phyloP scores from a whole-genome alignment of 192 early-diverging fungal species.

The Podila verticillata region DNA sequence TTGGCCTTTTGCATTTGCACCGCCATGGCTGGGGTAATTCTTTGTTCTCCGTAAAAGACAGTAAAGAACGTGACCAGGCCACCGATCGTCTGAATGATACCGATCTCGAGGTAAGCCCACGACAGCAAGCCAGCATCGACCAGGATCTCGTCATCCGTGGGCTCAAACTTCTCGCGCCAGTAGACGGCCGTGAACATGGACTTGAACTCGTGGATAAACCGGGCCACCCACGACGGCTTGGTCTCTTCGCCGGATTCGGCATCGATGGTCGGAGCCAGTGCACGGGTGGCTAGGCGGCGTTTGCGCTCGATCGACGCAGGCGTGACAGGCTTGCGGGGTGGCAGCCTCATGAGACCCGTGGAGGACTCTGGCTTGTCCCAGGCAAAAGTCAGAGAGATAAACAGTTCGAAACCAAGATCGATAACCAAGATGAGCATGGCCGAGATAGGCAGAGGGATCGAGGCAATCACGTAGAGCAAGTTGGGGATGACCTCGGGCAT shows the following conservation, averaged over 20 bases:
- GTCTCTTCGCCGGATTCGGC: constrained; percentile 59
- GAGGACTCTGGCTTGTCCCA: constrained; percentile 89
- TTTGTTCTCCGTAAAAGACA: constrained; percentile 68
- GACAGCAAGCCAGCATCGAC: constrained; percentile 83
- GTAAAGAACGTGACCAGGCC: constrained; percentile 81
- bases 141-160: constrained; percentile 83
- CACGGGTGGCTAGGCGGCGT: constrained; percentile 61
- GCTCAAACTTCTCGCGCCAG: constrained; percentile 73
- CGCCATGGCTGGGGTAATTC: constrained; percentile 72
- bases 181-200: constrained; percentile 61
- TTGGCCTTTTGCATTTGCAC: constrained; percentile 63
- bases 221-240: constrained; percentile 27
- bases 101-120: constrained; percentile 90
- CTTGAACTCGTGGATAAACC: constrained; percentile 38
- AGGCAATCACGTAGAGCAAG: constrained; percentile 85
- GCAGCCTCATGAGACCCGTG: constrained; percentile 85
- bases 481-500: constrained; percentile 90
- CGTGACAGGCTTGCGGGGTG: constrained; percentile 90
- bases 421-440: constrained; percentile 89
- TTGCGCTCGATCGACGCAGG: constrained; percentile 74
- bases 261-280: constrained; percentile 56
- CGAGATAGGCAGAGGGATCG: constrained; percentile 81
- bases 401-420: constrained; percentile 95
- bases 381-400: constrained; percentile 85
- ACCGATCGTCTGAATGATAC: constrained; percentile 80